Conservation (phyloP, 2,329 filamentous ascomycete species). For the Pestalotiopsis sp. region DNA sequence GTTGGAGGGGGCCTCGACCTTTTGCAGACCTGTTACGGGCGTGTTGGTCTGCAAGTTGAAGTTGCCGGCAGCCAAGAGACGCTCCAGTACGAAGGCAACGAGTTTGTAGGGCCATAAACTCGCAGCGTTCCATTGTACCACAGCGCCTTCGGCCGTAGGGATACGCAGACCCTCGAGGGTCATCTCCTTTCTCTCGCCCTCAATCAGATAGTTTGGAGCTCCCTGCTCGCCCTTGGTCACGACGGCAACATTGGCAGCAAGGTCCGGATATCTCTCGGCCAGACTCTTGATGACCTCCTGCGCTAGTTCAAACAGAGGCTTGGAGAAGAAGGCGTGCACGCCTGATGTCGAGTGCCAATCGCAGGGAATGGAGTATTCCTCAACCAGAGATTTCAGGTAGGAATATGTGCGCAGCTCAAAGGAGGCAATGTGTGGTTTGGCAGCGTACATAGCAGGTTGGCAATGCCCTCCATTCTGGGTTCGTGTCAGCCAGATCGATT, state of each 20-base stretch:
- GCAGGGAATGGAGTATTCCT: slow-evolving; percentile 63
- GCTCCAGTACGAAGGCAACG: slow-evolving; percentile 70
- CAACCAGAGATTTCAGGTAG: slow-evolving; percentile 61
- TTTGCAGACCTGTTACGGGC: slow-evolving; percentile 57
- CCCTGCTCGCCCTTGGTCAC: slow-evolving; percentile 36
- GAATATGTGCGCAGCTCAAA: slow-evolving; percentile 75
- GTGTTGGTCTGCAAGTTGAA: slow-evolving; percentile 80
- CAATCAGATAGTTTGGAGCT: slow-evolving; percentile 22
- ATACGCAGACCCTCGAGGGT: slow-evolving; percentile 57
- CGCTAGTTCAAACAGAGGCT: slow-evolving; percentile 56
- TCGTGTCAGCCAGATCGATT: slow-evolving; percentile 14
- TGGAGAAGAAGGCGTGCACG: slow-evolving; percentile 65
- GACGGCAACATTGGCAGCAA: slow-evolving; percentile 52
- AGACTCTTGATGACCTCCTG: slow-evolving; percentile 54
- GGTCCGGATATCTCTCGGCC: slow-evolving; percentile 53
- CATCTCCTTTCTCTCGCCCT: slow-evolving; percentile 28
- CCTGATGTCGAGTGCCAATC: slow-evolving; percentile 69
- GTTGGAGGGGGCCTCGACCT: slow-evolving; percentile 22
- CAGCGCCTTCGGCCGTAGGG: slow-evolving; percentile 61
- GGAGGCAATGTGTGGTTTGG: slow-evolving; percentile 61
- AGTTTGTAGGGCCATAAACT: slow-evolving; percentile 86
- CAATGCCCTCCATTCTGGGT: slow-evolving; percentile 72
- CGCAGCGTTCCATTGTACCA: slow-evolving; percentile 67
- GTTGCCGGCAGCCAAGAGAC: slow-evolving; percentile 47
- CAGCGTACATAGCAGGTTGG: slow-evolving; percentile 69